Conservation (phyloP, 345 rosid species). For the Eucalyptus erythrocorys region DNA sequence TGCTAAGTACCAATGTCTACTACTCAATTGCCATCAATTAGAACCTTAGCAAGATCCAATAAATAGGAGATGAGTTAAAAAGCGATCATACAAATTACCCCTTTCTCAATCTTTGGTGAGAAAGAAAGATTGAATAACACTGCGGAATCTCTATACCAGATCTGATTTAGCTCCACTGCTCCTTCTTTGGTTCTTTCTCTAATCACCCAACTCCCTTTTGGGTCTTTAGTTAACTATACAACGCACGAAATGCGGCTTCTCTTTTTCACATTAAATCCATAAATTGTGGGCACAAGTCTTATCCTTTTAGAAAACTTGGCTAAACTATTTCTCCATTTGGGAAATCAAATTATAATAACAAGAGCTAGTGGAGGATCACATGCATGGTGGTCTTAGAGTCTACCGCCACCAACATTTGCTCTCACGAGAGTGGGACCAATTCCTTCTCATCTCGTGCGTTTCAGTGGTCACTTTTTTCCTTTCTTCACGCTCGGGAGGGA, state of each 20-base stretch:
- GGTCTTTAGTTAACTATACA: neutral
- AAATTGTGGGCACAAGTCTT: neutral
- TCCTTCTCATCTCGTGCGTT: neutral
- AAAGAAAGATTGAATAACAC: neutral
- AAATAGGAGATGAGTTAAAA: neutral
- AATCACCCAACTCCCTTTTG: neutral
- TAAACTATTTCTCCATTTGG: neutral
- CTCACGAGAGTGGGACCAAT: neutral
- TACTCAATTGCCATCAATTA: neutral
- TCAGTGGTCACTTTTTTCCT: neutral
- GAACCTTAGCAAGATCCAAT: neutral
- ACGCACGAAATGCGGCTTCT: neutral
- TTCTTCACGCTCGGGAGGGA: neutral
- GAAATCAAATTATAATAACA: neutral
- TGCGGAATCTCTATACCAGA: neutral
- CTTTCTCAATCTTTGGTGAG: neutral
- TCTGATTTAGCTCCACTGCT: neutral
- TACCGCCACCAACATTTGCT: neutral
- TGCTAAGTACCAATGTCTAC: neutral
- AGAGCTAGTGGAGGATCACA: neutral
- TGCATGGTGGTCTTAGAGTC: neutral
- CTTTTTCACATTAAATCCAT: neutral
- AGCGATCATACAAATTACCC: neutral
- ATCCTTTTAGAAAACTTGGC: neutral
- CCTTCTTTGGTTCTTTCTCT: neutral